Base-by-base conservation (phyloP, 345 rosid genomes). In the rapeseed (Brassica napus) region DNA sequence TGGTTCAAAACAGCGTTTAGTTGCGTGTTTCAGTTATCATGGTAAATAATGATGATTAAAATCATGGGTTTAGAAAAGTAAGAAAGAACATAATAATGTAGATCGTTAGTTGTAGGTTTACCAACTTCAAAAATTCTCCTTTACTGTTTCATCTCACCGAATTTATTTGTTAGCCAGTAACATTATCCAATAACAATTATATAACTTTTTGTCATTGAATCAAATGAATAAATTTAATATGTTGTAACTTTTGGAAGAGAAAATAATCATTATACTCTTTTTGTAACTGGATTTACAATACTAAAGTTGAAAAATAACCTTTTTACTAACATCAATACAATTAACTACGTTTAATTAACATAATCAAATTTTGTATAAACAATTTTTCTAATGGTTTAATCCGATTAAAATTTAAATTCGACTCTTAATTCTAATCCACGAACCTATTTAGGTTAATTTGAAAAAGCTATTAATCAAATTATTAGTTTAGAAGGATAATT, bases 41-140 rank as follows among this genome's bases (percentile, higher is more conserved):
- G 58, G 72, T 57, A 28, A 58, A 42, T 76, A 68, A 58, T 76
- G 74, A 68, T 57, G 37, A 59, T 6, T 11, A 31, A 42, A 59
- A 42, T 58, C 34, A 68, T 57, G 73, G 44, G 2, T 26, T 58
- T 76, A 76, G 5, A 30, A 42, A 68, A 75, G 66, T 66, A 57
- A 75, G 37, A 77, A 70, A 70, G 75, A 70, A 61, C 55, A 69
- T 77, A 61, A 70, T 70, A 23, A 77, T 77, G 44, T 23, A 16
- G 28, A 39, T 70, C 39, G 80, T 69, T 77, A 77, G 81, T 62
- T 74, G 54, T 57, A 26, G 73, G 73, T 77, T 69, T 69, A 69
- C 75, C 74, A 60, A 77, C 80, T 32, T 77, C 69, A 49, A 69
- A 49, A 21, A 37, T 69, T 69, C 55, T 47, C 28, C 49, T 44